Evolutionary conservation across 208 protist genomes (phyloP).

Genomic region (Phytomonas francai): DNA sequence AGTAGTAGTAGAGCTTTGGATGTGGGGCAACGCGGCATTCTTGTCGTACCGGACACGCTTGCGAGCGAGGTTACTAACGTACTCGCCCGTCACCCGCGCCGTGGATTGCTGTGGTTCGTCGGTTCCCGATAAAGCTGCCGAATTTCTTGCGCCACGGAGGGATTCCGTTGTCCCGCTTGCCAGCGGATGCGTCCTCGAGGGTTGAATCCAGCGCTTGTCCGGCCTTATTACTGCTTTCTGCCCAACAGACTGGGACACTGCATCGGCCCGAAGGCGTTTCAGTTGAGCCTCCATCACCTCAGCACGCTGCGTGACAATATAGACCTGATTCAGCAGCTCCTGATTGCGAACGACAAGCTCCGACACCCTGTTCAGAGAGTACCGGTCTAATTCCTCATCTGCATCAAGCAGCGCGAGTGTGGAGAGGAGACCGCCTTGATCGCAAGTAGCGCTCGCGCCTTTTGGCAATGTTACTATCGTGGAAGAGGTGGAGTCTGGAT

Average conservation of each 20-base stretch:
- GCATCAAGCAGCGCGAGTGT: constrained; percentile 37
- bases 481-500: not conserved
- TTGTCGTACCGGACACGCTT: not conserved
- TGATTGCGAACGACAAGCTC: constrained; percentile 71
- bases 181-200: too few species aligned
- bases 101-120: not conserved
- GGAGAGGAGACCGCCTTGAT: constrained; percentile 21
- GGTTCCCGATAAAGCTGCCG: too few species aligned
- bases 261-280: not conserved
- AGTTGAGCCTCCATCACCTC: constrained; percentile 15
- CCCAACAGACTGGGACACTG: too few species aligned
- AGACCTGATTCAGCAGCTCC: constrained; percentile 67
- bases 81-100: not conserved
- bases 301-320: constrained; percentile 35
- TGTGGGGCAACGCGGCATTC: not conserved
- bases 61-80: not conserved
- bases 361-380: constrained; percentile 52
- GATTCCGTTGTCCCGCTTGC: too few species aligned
- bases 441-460: not conserved
- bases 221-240: not conserved
- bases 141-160: too few species aligned
- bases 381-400: constrained; percentile 53
- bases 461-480: constrained; percentile 2
- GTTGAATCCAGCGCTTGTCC: too few species aligned
- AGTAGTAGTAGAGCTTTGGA: not conserved